phyloP scores from a whole-genome alignment of 257 asterid species.

The Lycium barbarum region DNA sequence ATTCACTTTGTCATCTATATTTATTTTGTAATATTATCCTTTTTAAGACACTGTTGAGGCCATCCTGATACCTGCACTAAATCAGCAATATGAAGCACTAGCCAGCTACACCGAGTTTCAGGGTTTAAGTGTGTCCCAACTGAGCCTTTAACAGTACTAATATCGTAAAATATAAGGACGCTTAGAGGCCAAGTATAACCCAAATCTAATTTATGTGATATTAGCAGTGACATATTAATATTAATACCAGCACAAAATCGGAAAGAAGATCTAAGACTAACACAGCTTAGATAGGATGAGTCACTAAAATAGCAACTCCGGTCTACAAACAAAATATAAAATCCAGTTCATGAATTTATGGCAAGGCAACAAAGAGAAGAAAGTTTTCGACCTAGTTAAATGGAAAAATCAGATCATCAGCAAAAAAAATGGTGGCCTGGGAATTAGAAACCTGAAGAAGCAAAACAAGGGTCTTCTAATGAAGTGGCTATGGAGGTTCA shows the following conservation, averaged over 20 bases:
- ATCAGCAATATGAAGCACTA: not conserved
- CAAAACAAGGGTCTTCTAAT: not conserved
- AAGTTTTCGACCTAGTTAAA: not conserved
- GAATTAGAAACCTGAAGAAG: constrained; percentile 10
- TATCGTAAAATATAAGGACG: no score
- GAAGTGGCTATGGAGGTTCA: not conserved
- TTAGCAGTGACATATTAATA: not conserved
- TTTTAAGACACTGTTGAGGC: not conserved
- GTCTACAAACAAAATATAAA: no score
- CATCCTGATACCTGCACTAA: not conserved
- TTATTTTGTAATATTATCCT: not conserved
- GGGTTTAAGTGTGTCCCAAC: not conserved
- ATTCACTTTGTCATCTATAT: not conserved
- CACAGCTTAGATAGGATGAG: not conserved
- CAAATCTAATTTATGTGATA: not conserved
- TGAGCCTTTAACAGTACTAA: not conserved
- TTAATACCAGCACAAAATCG: not conserved
- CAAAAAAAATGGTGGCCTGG: not conserved
- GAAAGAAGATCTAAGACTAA: not conserved
- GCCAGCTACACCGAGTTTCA: not conserved
- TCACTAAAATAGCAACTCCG: not conserved
- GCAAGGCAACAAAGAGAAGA: not conserved
- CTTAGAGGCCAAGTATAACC: not conserved
- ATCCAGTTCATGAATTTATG: not conserved
- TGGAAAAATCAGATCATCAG: not conserved